phyloP scores from a whole-genome alignment of 1,284 basidiomycete species.

The Microbotryomycetes sp. region DNA sequence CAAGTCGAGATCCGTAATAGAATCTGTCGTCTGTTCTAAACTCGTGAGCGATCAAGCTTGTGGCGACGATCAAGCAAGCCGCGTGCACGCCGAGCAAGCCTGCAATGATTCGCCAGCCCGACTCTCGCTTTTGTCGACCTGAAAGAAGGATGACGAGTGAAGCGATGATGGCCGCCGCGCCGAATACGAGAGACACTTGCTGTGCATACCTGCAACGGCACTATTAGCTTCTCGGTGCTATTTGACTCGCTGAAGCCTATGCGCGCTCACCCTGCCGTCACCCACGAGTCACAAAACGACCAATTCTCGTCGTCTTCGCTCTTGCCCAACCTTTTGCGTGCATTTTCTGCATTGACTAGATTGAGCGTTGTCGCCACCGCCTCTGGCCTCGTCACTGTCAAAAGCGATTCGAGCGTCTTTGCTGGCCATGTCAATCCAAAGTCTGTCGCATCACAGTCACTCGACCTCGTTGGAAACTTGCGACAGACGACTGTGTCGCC shows the following conservation, averaged over 20 bases:
- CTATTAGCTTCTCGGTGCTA: background rate
- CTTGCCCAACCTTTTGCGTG: constrained; percentile 1
- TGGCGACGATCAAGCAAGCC: background rate
- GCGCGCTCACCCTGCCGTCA: constrained; percentile 4
- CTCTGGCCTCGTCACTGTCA: background rate
- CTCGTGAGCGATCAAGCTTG: background rate
- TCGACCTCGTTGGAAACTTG: constrained; percentile 1
- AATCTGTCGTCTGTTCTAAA: background rate
- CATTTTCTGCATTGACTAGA: background rate
- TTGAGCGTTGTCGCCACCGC: background rate
- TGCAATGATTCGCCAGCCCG: background rate
- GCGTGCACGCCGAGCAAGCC: background rate
- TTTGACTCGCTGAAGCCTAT: background rate
- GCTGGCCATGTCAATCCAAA: background rate
- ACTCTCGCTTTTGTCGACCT: background rate
- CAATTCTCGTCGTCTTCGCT: background rate
- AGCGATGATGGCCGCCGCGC: background rate
- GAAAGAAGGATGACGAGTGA: background rate
- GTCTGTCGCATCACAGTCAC: background rate
- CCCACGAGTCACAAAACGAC: constrained; percentile 6
- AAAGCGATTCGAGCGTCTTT: too few relatives aligned
- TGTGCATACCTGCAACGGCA: constrained; percentile 2
- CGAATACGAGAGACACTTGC: constrained; percentile 3
- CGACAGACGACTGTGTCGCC: background rate
- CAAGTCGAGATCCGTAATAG: background rate